These are phyloP conservation scores for Periconia sp. DNA, from an alignment of 2,329 filamentous ascomycete genomes.

Conservation along the genomic window DNA sequence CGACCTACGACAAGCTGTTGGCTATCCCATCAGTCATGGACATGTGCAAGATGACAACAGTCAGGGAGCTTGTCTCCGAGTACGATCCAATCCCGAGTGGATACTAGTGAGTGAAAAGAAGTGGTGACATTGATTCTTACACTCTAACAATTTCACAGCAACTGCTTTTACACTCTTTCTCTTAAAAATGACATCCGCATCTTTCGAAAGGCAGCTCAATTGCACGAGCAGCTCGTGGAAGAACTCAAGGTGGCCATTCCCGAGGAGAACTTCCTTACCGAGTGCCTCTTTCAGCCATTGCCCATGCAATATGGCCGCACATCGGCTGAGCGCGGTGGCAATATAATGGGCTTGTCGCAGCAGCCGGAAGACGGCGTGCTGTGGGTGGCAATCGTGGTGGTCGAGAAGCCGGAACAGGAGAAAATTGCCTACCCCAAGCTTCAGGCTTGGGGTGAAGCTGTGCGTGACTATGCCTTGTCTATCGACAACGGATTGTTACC, in stretches of 20 bases:
- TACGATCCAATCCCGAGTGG: slow-evolving; percentile 1
- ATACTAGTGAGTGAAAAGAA: slow-evolving; percentile 5
- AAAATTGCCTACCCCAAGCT: slow-evolving; percentile 4
- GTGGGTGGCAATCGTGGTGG: neutral
- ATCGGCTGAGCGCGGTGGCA: slow-evolving; percentile 42
- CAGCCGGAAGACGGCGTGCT: slow-evolving; percentile 2
- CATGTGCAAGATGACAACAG: slow-evolving; percentile 6
- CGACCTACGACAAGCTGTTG: slow-evolving; percentile 2
- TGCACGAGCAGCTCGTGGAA: slow-evolving; percentile 44
- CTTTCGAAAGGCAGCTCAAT: slow-evolving; percentile 41
- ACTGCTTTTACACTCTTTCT: slow-evolving; percentile 21
- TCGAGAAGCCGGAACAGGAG: slow-evolving; percentile 1
- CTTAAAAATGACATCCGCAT: slow-evolving; percentile 39
- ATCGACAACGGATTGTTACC: slow-evolving; percentile 2
- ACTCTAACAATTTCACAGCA: slow-evolving; percentile 8
- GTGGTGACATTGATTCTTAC: neutral
- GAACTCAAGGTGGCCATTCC: slow-evolving; percentile 30
- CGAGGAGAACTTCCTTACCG: slow-evolving; percentile 35
- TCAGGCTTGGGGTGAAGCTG: neutral
- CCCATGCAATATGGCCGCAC: slow-evolving; percentile 41
- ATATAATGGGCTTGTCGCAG: slow-evolving; percentile 43
- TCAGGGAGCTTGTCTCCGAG: slow-evolving; percentile 3
- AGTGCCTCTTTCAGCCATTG: slow-evolving; percentile 42
- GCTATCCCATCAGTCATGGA: slow-evolving; percentile 1
- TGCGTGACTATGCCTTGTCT: slow-evolving; percentile 1